Conservation (phyloP, 371 early-diverging fungal genomes). For the Phascolomyces articulosus region DNA sequence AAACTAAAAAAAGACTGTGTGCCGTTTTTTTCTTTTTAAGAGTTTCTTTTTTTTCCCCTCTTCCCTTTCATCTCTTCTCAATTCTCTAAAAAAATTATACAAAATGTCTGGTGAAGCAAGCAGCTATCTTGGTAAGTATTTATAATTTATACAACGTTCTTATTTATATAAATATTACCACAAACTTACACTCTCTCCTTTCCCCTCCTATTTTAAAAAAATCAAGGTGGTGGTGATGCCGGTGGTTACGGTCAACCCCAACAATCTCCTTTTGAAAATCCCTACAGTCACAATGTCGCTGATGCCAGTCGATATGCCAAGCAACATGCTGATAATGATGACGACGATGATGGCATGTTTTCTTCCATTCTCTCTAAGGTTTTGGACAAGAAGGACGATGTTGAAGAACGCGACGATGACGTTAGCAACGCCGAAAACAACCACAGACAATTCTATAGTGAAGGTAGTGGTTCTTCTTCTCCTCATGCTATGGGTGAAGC, state of each 20-base stretch:
- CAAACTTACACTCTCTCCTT: too few relatives aligned
- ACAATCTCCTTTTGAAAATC: constrained; percentile 9
- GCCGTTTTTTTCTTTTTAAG: too few relatives aligned
- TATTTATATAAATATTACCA: neutral
- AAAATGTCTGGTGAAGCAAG: constrained; percentile 2
- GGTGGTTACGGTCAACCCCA: constrained; percentile 12
- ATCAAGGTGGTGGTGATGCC: neutral
- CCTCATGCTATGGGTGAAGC: constrained; percentile 55
- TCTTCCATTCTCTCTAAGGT: constrained; percentile 25
- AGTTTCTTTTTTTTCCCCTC: neutral
- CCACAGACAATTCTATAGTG: constrained; percentile 30
- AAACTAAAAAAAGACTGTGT: too few relatives aligned
- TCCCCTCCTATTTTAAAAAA: too few relatives aligned
- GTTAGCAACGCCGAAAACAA: constrained; percentile 28
- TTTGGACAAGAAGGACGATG: constrained; percentile 23
- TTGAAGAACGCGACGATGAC: constrained; percentile 27
- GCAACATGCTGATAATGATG: constrained; percentile 16
- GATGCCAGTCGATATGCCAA: constrained; percentile 19
- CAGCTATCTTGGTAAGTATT: constrained; percentile 26
- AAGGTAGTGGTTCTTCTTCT: constrained; percentile 11
- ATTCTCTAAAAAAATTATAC: constrained; percentile 1
- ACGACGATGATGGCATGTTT: constrained; percentile 25
- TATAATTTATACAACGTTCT: neutral
- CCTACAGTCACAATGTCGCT: neutral
- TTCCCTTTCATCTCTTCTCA: neutral